Evolutionary conservation across 352 stramenopile genomes (phyloP), one percentile per base, ranked within the genome.

Genomic region (Phytopythium litorale): DNA sequence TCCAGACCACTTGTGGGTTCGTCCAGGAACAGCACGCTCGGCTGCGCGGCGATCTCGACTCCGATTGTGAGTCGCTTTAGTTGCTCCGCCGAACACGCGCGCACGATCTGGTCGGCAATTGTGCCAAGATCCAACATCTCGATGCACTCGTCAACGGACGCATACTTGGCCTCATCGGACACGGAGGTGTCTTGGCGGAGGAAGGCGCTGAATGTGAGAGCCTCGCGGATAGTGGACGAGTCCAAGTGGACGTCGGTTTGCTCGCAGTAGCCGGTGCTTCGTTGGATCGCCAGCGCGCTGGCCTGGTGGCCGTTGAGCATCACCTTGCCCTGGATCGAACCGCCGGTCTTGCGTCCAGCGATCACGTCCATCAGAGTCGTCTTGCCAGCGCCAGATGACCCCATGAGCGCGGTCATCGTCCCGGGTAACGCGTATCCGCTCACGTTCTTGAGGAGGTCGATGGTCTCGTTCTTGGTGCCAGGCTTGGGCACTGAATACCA

Each of bases 311-410:
- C 72, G 48, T 80, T 84, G 11, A 67, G 69, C 12, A 81, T 33
- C 15, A 93, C 63, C 0, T 80, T 42, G 5, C 87, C 87, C 13
- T 60, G 64, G 35, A 88, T 69, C 1, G 66, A 73, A 25, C 90
- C 91, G 21, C 72, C 79, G 19, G 75, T 82, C 71, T 98, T 98
- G 56, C 92, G 75, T 28, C 92, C 70, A 4, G 92, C 86, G 43
- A 98, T 84, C 7, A 98, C 91, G 72, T 98, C 91, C 62, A 97
- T 86, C 5, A 98, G 71, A 15, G 93, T 98, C 9, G 92, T 97
- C 68, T 98, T 97, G 3, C 91, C 89, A 19, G 86, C 78, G 49
- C 84, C 82, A n/a, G 66, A 76, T 3, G 73, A 72, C 5, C 81
- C 80, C 74, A 89, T 88, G 16, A 90, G 63, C 1, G 80, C 78